These are phyloP conservation scores for Xylaria curta DNA, from an alignment of 495 filamentous ascomycete species.

Conservation along the genomic window DNA sequence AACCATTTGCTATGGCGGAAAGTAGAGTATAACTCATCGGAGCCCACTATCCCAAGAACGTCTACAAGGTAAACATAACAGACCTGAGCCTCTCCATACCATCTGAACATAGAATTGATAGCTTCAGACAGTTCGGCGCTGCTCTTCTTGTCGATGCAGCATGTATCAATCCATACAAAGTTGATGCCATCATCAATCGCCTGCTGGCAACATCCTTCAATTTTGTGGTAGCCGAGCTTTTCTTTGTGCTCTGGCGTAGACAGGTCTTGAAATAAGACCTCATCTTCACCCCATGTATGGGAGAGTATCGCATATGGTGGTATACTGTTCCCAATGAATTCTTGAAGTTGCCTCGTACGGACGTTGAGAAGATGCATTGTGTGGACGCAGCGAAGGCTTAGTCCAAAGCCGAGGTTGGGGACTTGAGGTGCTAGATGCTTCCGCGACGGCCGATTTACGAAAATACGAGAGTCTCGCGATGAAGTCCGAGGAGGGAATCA, in stretches of 20 bases:
- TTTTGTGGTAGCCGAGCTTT: slow-evolving; percentile 2
- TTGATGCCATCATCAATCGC: background rate
- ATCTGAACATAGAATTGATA: slow-evolving; percentile 12
- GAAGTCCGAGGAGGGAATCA: background rate
- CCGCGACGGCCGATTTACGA: background rate
- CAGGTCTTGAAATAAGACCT: slow-evolving; percentile 14
- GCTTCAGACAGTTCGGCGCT: slow-evolving; percentile 35
- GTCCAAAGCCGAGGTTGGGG: background rate
- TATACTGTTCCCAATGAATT: background rate
- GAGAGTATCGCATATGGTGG: slow-evolving; percentile 33
- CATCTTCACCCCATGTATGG: slow-evolving; percentile 30
- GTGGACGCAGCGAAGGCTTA: background rate
- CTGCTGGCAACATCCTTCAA: background rate
- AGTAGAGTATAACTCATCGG: too few species aligned
- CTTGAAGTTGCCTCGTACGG: background rate
- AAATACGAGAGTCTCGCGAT: background rate
- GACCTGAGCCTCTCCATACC: background rate
- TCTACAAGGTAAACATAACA: slow-evolving; percentile 12
- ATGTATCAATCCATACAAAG: slow-evolving; percentile 39
- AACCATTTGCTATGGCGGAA: background rate
- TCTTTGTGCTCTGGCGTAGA: background rate
- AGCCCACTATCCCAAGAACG: background rate
- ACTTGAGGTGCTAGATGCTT: background rate
- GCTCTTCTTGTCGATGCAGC: slow-evolving; percentile 41
- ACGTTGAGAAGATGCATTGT: slow-evolving; percentile 1